phyloP scores from a whole-genome alignment of 2,329 filamentous ascomycete genomes.

The Lachnum nothofagi region DNA sequence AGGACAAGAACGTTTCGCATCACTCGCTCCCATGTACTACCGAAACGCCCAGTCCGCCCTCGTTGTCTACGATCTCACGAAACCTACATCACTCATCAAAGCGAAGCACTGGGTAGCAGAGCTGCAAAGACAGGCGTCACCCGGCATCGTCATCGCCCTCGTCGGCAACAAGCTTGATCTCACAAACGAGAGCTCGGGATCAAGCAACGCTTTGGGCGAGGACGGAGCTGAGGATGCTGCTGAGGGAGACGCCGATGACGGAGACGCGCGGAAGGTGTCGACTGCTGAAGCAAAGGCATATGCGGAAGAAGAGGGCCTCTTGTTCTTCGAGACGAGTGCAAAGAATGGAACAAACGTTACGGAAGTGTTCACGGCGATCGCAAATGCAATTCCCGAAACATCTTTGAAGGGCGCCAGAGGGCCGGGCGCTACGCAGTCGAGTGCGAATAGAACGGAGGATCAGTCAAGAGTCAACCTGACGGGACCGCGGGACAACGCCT shows the following conservation, averaged over 20 bases:
- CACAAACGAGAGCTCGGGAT: slow-evolving; percentile 52
- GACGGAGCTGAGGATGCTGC: slow-evolving; percentile 41
- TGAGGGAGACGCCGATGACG: slow-evolving; percentile 56
- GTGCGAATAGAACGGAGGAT: slow-evolving; percentile 58
- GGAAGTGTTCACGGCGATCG: slow-evolving; percentile 96
- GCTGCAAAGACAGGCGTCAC: slow-evolving; percentile 89
- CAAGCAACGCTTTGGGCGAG: slow-evolving; percentile 46
- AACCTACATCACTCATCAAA: slow-evolving; percentile 90
- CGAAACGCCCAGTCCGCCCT: slow-evolving; percentile 96
- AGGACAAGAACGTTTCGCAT: slow-evolving; percentile 94
- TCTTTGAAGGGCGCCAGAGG: slow-evolving; percentile 84
- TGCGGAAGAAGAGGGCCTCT: slow-evolving; percentile 84
- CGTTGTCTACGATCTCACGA: slow-evolving; percentile 97
- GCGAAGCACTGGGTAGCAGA: slow-evolving; percentile 99
- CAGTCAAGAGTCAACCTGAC: slow-evolving; percentile 75
- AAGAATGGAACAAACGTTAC: slow-evolving; percentile 93
- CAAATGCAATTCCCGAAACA: slow-evolving; percentile 95
- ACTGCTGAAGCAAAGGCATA: slow-evolving; percentile 90
- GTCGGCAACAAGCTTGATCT: slow-evolving; percentile 97
- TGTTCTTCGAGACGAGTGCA: slow-evolving; percentile 97
- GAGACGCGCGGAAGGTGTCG: slow-evolving; percentile 79
- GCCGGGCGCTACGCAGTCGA: slow-evolving; percentile 52
- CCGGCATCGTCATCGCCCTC: slow-evolving; percentile 92
- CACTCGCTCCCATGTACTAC: slow-evolving; percentile 98
- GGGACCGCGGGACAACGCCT: slow-evolving; percentile 64